Evolutionary conservation across 306 rosid genomes (phyloP).

Genomic region (Rosa multiflora): DNA sequence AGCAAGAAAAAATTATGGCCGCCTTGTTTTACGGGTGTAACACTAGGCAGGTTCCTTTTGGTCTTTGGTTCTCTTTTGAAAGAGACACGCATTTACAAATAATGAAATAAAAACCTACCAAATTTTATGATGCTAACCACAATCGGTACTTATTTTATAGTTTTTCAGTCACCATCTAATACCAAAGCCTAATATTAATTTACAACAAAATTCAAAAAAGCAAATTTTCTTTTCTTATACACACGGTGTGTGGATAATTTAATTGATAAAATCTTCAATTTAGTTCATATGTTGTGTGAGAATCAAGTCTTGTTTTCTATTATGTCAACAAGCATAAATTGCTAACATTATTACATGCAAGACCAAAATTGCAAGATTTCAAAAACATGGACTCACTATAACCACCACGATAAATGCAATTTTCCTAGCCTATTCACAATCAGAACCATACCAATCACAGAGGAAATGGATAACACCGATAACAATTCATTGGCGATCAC

Average conservation of each 20-base stretch:
- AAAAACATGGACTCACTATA: too few species aligned
- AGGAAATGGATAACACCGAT: neutral
- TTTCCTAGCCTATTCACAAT: neutral
- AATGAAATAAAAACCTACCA: too few species aligned
- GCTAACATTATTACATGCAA: too few species aligned
- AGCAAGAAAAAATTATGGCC: conserved; percentile 11
- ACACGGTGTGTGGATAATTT: too few species aligned
- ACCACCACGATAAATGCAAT: too few species aligned
- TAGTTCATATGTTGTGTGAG: too few species aligned
- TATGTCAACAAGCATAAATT: too few species aligned
- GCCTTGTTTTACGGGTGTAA: neutral
- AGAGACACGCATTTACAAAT: neutral
- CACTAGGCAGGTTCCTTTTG: neutral
- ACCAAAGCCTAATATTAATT: neutral
- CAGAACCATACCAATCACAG: neutral
- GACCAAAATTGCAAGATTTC: too few species aligned
- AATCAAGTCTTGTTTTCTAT: too few species aligned
- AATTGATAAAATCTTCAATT: too few species aligned
- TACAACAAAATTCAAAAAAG: too few species aligned
- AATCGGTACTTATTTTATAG: neutral
- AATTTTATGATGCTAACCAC: neutral
- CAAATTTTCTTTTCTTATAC: too few species aligned
- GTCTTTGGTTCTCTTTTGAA: neutral
- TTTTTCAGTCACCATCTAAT: neutral
- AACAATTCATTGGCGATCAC: conserved; percentile 10